Evolutionary conservation across 2,329 filamentous ascomycete genomes (phyloP).

Genomic region (Epichloe uncinata): DNA sequence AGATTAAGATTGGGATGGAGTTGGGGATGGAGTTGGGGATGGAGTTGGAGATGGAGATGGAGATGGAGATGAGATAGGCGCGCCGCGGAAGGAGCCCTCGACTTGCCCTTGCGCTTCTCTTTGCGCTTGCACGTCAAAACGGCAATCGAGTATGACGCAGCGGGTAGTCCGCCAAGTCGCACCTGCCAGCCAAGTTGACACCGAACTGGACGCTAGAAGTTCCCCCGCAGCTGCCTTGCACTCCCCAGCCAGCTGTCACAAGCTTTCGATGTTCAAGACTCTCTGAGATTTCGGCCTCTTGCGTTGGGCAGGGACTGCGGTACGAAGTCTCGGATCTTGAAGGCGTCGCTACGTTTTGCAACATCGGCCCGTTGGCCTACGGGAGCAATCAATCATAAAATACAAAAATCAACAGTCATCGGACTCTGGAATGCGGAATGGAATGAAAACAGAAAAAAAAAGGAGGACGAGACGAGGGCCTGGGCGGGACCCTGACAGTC

Average conservation of each 20-base stretch:
- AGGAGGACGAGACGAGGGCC: neutral
- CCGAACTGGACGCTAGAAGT: too few relatives aligned
- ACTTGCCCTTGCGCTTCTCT: neutral
- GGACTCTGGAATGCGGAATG: neutral
- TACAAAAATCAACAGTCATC: neutral
- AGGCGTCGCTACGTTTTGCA: neutral
- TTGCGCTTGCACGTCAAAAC: too few relatives aligned
- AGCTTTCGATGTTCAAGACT: neutral
- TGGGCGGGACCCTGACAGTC: neutral
- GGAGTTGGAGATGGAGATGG: too few relatives aligned
- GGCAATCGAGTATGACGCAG: too few relatives aligned
- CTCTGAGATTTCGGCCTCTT: neutral
- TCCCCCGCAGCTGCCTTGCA: too few relatives aligned
- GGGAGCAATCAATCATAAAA: neutral
- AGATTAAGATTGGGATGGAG: too few relatives aligned
- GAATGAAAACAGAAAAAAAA: neutral
- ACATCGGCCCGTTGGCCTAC: neutral
- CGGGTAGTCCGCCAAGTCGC: too few relatives aligned
- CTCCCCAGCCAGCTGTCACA: neutral
- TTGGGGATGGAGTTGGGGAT: too few relatives aligned
- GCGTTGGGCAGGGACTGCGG: neutral
- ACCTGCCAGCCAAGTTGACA: too few relatives aligned
- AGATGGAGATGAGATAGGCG: too few relatives aligned
- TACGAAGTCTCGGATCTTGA: neutral
- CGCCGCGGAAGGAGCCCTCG: neutral